Conservation (phyloP, 225 moss, liverwort and hornwort genomes). For the Sphagnum tenellum region DNA sequence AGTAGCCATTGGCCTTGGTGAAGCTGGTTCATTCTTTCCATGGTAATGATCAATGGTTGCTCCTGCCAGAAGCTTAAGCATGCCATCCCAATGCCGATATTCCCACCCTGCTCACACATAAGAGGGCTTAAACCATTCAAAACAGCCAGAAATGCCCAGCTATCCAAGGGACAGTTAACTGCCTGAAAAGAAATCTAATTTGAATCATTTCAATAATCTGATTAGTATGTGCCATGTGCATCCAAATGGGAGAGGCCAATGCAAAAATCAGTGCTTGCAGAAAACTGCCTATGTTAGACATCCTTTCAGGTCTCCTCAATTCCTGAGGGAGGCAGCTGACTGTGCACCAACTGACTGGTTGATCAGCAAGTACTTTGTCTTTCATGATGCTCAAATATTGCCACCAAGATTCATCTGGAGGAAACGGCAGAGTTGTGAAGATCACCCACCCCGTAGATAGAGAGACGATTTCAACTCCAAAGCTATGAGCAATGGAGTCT, state of each 20-base stretch:
- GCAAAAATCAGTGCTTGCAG: too few relatives aligned
- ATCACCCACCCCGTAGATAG: slow-evolving; percentile 54
- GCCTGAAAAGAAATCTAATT: neutral
- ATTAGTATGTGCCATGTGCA: too few relatives aligned
- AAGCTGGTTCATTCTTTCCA: slow-evolving; percentile 19
- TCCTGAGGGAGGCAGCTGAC: neutral
- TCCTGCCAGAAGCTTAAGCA: slow-evolving; percentile 61
- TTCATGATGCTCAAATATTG: too few relatives aligned
- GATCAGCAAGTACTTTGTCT: too few relatives aligned
- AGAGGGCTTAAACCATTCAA: too few relatives aligned
- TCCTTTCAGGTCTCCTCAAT: neutral
- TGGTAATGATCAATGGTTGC: slow-evolving; percentile 36
- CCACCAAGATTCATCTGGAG: too few relatives aligned
- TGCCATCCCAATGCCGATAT: slow-evolving; percentile 88
- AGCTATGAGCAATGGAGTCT: slow-evolving; percentile 76
- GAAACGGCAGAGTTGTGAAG: neutral
- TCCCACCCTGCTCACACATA: slow-evolving; percentile 63
- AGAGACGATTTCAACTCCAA: slow-evolving; percentile 90
- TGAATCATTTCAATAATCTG: neutral
- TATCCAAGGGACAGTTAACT: too few relatives aligned
- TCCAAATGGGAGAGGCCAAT: too few relatives aligned
- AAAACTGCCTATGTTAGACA: too few relatives aligned
- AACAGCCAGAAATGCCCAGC: too few relatives aligned
- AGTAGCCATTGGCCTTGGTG: slow-evolving; percentile 12
- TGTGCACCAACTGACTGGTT: too few relatives aligned